Evolutionary conservation across 163 green algal genomes (phyloP).

Genomic region (Volvox carteri): DNA sequence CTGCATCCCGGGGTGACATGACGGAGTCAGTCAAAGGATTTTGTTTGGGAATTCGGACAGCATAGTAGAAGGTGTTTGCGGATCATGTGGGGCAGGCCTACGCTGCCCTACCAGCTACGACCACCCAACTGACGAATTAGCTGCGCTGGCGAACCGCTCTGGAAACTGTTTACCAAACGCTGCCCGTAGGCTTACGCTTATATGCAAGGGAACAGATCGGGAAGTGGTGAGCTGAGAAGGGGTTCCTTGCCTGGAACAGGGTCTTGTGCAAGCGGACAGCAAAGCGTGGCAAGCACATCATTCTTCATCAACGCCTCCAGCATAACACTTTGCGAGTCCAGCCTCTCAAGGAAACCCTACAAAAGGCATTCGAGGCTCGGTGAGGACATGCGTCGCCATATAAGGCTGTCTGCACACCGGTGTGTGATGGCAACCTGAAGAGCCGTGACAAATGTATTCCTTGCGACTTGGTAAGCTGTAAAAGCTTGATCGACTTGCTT

Average conservation of each 20-base stretch:
- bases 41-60: too few species aligned
- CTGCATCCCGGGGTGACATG: constrained; percentile 22
- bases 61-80: too few species aligned
- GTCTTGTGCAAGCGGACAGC: constrained; percentile 67
- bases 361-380: background rate
- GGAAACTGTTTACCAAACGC: too few species aligned
- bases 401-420: too few species aligned
- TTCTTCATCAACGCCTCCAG: constrained; percentile 71
- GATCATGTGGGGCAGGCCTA: too few species aligned
- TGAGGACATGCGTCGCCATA: constrained; percentile 11
- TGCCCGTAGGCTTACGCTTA: too few species aligned
- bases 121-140: too few species aligned
- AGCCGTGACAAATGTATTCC: constrained; percentile 62
- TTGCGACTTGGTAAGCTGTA: constrained; percentile 61
- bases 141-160: too few species aligned
- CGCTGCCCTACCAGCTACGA: too few species aligned
- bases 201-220: too few species aligned
- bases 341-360: constrained; percentile 61
- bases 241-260: constrained; percentile 53
- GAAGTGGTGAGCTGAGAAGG: too few species aligned
- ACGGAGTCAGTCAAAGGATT: background rate
- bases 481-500: constrained; percentile 68
- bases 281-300: constrained; percentile 66
- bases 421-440: constrained; percentile 59
- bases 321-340: constrained; percentile 59